Percentiles rank a stretch among this genome's conserved stretches.
Conservation (phyloP, 73 alveolate species). For the Paramecium octaurelia region DNA sequence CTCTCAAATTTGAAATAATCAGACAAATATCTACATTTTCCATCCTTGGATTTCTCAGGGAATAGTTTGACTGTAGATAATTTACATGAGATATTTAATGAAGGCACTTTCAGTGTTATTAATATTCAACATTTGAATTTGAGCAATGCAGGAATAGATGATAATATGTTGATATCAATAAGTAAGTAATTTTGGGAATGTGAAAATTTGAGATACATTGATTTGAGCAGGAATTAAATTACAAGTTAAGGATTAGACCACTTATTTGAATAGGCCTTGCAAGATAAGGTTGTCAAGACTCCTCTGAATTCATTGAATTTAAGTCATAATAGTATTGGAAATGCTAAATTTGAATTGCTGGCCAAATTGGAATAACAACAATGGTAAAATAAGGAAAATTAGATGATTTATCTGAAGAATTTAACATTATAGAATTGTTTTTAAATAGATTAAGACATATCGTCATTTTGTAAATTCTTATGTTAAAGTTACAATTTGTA, state of each 20-base stretch:
- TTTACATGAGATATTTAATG: background rate
- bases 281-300: background rate
- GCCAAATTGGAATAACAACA: background rate
- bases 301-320: background rate
- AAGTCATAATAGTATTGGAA: background rate
- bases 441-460: background rate
- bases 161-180: background rate
- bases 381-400: background rate
- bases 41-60: background rate
- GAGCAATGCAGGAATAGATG: conserved; percentile 7
- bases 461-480: background rate
- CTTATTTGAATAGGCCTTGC: background rate
- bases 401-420: background rate
- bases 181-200: conserved; percentile 6
- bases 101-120: background rate
- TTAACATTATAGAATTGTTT: background rate
- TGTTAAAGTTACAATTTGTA: background rate
- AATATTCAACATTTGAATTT: background rate
- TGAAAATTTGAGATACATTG: background rate
- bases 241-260: background rate
- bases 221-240: background rate
- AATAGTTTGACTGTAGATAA: background rate
- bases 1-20: background rate
- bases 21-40: background rate
- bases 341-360: background rate